These are phyloP conservation scores for Macrolepiota albuminosa DNA, from an alignment of 768 basidiomycete genomes.

Conservation along the genomic window DNA sequence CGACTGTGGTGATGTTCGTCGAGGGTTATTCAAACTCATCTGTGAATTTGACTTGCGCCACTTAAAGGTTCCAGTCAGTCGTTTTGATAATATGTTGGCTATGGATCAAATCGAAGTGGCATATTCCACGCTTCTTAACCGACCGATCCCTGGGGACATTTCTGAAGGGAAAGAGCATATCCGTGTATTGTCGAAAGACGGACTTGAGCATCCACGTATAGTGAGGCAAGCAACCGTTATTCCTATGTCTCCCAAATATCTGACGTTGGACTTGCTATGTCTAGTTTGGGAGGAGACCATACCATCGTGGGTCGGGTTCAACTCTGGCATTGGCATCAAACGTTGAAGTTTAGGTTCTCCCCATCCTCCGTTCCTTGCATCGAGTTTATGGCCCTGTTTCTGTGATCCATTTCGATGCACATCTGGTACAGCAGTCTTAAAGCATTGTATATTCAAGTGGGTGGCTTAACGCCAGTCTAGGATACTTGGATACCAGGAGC, in stretches of 20 bases:
- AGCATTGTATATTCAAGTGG: constrained; percentile 16
- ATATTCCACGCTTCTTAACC: constrained; percentile 69
- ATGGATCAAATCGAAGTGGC: constrained; percentile 86
- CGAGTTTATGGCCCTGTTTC: constrained; percentile 78
- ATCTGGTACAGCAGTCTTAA: constrained; percentile 27
- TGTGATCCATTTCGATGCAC: constrained; percentile 80
- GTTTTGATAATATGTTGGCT: constrained; percentile 80
- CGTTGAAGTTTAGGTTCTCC: constrained; percentile 46
- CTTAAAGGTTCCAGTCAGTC: constrained; percentile 63
- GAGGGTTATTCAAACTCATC: neutral
- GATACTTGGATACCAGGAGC: constrained; percentile 50
- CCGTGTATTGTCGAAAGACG: constrained; percentile 46
- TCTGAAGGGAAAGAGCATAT: constrained; percentile 32
- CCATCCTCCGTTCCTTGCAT: constrained; percentile 76
- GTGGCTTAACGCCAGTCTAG: constrained; percentile 25
- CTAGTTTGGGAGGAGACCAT: constrained; percentile 82
- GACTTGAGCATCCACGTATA: constrained; percentile 67
- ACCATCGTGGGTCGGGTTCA: constrained; percentile 52
- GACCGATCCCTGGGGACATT: constrained; percentile 38
- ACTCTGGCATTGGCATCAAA: neutral
- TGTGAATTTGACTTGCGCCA: neutral
- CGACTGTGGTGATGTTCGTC: constrained; percentile 79
- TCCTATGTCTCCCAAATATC: neutral
- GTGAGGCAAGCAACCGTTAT: constrained; percentile 38
- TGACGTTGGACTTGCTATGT: neutral